Conservation (phyloP, 129 eudicot genomes). For the Tagetes erecta region DNA sequence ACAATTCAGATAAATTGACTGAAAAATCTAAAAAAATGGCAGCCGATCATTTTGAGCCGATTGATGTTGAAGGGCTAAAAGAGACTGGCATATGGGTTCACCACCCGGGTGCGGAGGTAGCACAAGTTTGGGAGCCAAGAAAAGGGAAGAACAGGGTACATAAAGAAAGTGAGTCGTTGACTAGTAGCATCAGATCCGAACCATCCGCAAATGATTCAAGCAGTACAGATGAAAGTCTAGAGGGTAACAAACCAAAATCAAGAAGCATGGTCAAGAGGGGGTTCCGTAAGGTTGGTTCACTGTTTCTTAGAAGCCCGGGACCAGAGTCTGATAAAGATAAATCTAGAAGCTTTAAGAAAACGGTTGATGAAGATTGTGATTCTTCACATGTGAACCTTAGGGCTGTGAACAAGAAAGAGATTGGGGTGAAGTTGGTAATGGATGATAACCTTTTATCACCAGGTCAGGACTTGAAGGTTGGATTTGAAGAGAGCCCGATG, state of each 20-base stretch:
- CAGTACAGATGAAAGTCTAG: constrained; percentile 56
- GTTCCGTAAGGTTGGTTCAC: constrained; percentile 48
- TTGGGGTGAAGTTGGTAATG: constrained; percentile 54
- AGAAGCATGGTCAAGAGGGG: constrained; percentile 50
- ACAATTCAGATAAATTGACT: constrained; percentile 3
- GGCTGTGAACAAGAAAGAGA: constrained; percentile 43
- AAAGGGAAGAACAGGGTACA: constrained; percentile 53
- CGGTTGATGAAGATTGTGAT: constrained; percentile 30
- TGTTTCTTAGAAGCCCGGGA: constrained; percentile 49
- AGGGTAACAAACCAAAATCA: constrained; percentile 39
- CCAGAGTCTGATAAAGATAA: constrained; percentile 36
- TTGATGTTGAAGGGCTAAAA: constrained; percentile 65
- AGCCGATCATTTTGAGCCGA: constrained; percentile 63
- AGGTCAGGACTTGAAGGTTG: constrained; percentile 31
- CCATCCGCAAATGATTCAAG: constrained; percentile 43
- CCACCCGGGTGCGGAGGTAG: constrained; percentile 72
- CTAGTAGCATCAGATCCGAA: constrained; percentile 34
- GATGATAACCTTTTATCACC: constrained; percentile 43
- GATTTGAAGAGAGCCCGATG: constrained; percentile 36
- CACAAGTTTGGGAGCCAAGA: constrained; percentile 84
- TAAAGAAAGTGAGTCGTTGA: constrained; percentile 29
- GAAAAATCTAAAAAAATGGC: constrained; percentile 16
- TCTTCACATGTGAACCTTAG: constrained; percentile 54
- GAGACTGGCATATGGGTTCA: constrained; percentile 90
- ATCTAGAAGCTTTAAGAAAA: constrained; percentile 15